These are phyloP conservation scores for Ophiosphaerella herpotricha DNA, from an alignment of 2,329 filamentous ascomycete genomes.

Conservation along the genomic window DNA sequence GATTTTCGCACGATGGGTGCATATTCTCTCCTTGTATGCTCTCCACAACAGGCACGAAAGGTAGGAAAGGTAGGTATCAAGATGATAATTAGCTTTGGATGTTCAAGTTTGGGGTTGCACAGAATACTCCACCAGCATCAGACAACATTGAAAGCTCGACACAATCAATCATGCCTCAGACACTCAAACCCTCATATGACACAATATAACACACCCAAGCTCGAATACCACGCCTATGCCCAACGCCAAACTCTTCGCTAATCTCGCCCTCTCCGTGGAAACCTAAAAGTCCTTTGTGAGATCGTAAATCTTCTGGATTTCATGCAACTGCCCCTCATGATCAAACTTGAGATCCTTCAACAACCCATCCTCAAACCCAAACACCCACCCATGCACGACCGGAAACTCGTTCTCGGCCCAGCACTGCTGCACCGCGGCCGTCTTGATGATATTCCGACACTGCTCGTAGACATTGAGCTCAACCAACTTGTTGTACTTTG, in stretches of 20 bases:
- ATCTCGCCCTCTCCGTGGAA: background rate
- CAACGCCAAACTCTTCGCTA: slow-evolving; percentile 10
- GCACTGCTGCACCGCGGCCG: slow-evolving; percentile 61
- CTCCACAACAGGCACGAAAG: too few relatives aligned
- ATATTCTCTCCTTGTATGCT: too few relatives aligned
- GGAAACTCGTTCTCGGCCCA: slow-evolving; percentile 67
- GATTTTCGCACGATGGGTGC: too few relatives aligned
- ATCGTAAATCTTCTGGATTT: slow-evolving; percentile 70
- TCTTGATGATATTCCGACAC: slow-evolving; percentile 47
- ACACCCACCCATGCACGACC: slow-evolving; percentile 75
- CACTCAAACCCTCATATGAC: too few relatives aligned
- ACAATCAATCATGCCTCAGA: too few relatives aligned
- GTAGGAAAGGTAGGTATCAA: too few relatives aligned
- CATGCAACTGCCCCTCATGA: slow-evolving; percentile 60
- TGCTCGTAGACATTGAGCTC: slow-evolving; percentile 47
- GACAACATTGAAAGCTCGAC: too few relatives aligned
- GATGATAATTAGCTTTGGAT: too few relatives aligned
- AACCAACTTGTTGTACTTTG: slow-evolving; percentile 41
- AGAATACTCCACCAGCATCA: too few relatives aligned
- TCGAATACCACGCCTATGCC: too few relatives aligned
- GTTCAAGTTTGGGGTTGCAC: too few relatives aligned
- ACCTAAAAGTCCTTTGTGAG: slow-evolving; percentile 26
- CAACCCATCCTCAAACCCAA: slow-evolving; percentile 69
- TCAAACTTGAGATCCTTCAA: slow-evolving; percentile 68
- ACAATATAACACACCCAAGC: too few relatives aligned